A percentile compares a stretch with the other conserved stretches of the same genome.
Conservation (phyloP, 257 asterid species). For the Salvia rosmarinus region DNA sequence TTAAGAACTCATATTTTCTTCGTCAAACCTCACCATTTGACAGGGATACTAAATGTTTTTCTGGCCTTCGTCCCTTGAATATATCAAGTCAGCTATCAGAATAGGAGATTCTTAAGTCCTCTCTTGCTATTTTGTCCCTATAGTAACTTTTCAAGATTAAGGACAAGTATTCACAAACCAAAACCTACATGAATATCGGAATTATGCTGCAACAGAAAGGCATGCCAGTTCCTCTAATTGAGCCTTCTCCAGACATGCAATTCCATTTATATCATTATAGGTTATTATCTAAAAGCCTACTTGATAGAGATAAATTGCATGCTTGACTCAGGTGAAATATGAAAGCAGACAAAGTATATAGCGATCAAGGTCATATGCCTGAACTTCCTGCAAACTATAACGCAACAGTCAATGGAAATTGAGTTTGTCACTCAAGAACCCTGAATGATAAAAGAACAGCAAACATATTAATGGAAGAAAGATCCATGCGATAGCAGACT, state of each 20-base stretch:
- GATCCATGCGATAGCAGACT: not conserved
- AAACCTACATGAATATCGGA: not conserved
- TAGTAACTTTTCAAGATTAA: not conserved
- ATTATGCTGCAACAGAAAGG: not conserved
- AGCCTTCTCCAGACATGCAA: slow-evolving; percentile 14
- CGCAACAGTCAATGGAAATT: not conserved
- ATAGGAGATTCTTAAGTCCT: not conserved
- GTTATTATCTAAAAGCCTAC: not conserved
- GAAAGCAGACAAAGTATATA: not conserved
- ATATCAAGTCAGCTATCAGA: slow-evolving; percentile 11
- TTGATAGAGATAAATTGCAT: not conserved
- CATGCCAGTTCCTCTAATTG: not conserved
- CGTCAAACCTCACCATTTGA: not conserved
- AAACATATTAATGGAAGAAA: no score
- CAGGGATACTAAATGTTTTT: not conserved
- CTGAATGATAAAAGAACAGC: no score
- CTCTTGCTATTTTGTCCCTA: not conserved
- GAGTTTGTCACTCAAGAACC: not conserved
- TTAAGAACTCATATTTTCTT: not conserved
- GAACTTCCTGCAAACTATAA: slow-evolving; percentile 2
- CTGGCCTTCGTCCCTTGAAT: slow-evolving; percentile 3
- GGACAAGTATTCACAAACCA: not conserved
- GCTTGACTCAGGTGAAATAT: not conserved
- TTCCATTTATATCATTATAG: not conserved
- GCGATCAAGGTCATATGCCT: not conserved